Evolutionary conservation across 306 rosid genomes (phyloP), one percentile per base, ranked within the genome.

Genomic region (Lathyrus sativus): DNA sequence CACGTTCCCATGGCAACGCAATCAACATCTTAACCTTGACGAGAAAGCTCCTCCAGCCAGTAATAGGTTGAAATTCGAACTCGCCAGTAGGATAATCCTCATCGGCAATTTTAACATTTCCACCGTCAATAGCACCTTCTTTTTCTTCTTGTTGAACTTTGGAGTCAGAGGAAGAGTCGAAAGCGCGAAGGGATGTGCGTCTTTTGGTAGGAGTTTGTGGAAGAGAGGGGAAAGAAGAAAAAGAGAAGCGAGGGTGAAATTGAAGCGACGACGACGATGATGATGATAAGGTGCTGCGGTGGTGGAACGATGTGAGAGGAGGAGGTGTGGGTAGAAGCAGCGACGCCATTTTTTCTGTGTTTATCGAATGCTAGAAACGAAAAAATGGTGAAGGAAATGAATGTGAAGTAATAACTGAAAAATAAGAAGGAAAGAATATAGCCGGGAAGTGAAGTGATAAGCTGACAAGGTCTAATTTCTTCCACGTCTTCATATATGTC

Each of bases 1-100:
- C 90, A 6, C 96, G 92, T 68, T 90, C 90, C 96, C 95, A 88
- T 7, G 98, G 98, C 71, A 59, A 82, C 1, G 97, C 98, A 44
- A 82, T 22, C 4, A 93, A 78, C 98, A 85, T 90, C 74, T 79
- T 84, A 29, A 90, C 81, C 84, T 90, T 88, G 5, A 93, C 91
- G 65, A 85, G 73, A 56, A 93, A 86, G 78, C 65, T 88, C 65
- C 75, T 85, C 97, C 91, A 86, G 12, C 81, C 77, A 6, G 86
- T 76, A 62, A 83, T 29, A 42, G 89, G 76, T 68, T 76, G 65
- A 28, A 86, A 93, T 49, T 78, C 80, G 62, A 88, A 88, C 22
- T 88, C 97, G 17, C 97, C 97, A 9, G 74, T 85, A 0, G 97
- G 98, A 72, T 83, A 86, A 6, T 86, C 96, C 77, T 82, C 83